Conservation (phyloP, 169 alveolate species). For the Plasmodium gallinaceum region DNA sequence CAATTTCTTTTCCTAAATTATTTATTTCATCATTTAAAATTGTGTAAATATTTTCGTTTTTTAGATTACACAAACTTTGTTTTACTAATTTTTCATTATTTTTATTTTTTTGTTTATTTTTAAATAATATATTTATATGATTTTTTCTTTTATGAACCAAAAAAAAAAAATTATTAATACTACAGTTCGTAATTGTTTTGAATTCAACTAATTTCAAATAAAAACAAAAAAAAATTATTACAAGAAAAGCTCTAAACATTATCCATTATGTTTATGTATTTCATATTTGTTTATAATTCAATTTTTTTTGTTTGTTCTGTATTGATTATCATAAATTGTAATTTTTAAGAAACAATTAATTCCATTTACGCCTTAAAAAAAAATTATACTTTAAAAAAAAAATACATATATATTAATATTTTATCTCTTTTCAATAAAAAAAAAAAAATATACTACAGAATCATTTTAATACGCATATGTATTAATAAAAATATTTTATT, state of each 20-base stretch:
- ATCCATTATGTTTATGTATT: slow-evolving; percentile 32
- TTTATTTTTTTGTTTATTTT: background rate
- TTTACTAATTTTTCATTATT: background rate
- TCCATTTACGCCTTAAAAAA: no score
- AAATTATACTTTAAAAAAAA: slow-evolving; percentile 25
- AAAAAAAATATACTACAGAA: no score
- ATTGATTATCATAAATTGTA: no score
- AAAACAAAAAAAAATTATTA: background rate
- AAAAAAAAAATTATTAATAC: background rate
- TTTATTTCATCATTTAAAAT: slow-evolving; percentile 35
- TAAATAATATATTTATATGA: background rate
- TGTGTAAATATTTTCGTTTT: slow-evolving; percentile 7
- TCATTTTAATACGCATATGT: no score
- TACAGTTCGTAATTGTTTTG: background rate
- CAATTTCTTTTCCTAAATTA: slow-evolving; percentile 2
- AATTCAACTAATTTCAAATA: background rate
- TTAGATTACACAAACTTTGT: background rate
- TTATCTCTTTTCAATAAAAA: background rate
- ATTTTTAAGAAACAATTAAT: no score
- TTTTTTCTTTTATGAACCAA: slow-evolving; percentile 3
- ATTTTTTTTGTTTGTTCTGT: no score
- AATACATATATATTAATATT: background rate
- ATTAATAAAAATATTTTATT: no score
- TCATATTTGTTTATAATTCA: no score
- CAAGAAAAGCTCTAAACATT: slow-evolving; percentile 15